Evolutionary conservation across 352 stramenopile species (phyloP).

Genomic region (Phytopythium mirpurense): DNA sequence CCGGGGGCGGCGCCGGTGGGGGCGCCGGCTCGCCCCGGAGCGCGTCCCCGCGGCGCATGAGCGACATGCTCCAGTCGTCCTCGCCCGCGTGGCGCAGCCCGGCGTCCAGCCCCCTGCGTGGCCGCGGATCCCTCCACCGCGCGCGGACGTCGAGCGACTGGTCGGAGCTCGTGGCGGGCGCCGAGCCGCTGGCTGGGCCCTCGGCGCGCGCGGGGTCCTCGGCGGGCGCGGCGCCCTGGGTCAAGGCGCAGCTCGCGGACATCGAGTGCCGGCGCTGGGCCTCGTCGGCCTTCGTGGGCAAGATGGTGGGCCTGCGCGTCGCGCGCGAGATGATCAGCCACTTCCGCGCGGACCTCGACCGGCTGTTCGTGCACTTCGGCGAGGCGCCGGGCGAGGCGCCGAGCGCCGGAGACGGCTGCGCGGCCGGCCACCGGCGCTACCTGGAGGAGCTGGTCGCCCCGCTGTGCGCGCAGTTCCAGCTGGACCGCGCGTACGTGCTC

Average conservation of each 20-base stretch:
- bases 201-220: no score
- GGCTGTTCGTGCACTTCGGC: slow-evolving; percentile 26
- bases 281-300: slow-evolving; percentile 82
- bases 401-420: slow-evolving; percentile 11
- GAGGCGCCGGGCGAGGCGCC: slow-evolving; percentile 10
- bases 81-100: slow-evolving; percentile 13
- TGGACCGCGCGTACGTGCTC: slow-evolving; percentile 74
- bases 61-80: slow-evolving; percentile 34
- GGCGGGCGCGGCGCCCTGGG: slow-evolving; percentile 39
- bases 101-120: not conserved
- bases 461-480: slow-evolving; percentile 72
- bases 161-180: slow-evolving; percentile 28
- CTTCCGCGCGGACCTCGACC: slow-evolving; percentile 60
- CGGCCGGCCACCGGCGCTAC: slow-evolving; percentile 50
- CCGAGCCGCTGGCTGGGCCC: slow-evolving; percentile 20
- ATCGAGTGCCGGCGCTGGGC: slow-evolving; percentile 82
- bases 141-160: slow-evolving; percentile 40
- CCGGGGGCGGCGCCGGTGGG: slow-evolving; percentile 4
- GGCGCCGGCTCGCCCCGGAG: slow-evolving; percentile 14
- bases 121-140: slow-evolving; percentile 12
- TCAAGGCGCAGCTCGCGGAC: slow-evolving; percentile 80
- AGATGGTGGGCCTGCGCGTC: slow-evolving; percentile 83
- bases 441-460: slow-evolving; percentile 69
- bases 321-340: slow-evolving; percentile 83
- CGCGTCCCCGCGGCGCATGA: slow-evolving; percentile 53